These are phyloP conservation scores for Globisporangium paddicum DNA, from an alignment of 352 stramenopile species.

Conservation along the genomic window DNA sequence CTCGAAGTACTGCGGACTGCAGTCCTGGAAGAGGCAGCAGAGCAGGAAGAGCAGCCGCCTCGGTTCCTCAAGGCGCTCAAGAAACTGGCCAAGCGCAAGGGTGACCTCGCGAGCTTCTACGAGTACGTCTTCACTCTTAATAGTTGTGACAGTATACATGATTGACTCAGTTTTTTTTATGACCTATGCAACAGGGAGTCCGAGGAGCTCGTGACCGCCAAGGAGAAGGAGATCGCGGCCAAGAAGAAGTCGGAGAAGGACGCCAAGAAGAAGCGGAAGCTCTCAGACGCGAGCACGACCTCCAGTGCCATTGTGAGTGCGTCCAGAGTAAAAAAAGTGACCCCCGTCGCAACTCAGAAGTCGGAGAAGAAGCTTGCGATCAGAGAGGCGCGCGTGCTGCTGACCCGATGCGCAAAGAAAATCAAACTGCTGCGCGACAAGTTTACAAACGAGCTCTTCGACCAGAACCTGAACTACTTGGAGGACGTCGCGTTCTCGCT, in stretches of 20 bases:
- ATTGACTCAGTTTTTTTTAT: too few species aligned
- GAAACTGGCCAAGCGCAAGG: neutral
- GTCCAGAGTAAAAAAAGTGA: neutral
- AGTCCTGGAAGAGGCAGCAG: slow-evolving; percentile 1
- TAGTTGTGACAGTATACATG: too few species aligned
- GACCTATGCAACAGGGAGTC: slow-evolving; percentile 4
- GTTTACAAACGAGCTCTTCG: slow-evolving; percentile 35
- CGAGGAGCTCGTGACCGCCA: slow-evolving; percentile 4
- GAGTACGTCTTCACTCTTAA: neutral
- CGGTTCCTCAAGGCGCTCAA: slow-evolving; percentile 9
- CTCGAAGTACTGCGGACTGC: neutral
- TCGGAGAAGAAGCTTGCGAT: neutral
- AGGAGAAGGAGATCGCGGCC: slow-evolving; percentile 14
- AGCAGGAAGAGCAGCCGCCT: neutral
- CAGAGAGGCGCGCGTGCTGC: neutral
- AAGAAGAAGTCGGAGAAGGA: slow-evolving; percentile 19
- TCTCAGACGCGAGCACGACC: slow-evolving; percentile 6
- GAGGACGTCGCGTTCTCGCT: slow-evolving; percentile 45
- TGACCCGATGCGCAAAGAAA: slow-evolving; percentile 23
- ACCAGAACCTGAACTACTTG: slow-evolving; percentile 37
- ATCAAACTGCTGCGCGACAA: slow-evolving; percentile 31
- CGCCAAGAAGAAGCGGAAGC: slow-evolving; percentile 20
- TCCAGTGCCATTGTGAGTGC: neutral
- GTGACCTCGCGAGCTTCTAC: neutral
- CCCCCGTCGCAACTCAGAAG: neutral